Conservation (phyloP, 345 rosid genomes). For the Dimocarpus longan region DNA sequence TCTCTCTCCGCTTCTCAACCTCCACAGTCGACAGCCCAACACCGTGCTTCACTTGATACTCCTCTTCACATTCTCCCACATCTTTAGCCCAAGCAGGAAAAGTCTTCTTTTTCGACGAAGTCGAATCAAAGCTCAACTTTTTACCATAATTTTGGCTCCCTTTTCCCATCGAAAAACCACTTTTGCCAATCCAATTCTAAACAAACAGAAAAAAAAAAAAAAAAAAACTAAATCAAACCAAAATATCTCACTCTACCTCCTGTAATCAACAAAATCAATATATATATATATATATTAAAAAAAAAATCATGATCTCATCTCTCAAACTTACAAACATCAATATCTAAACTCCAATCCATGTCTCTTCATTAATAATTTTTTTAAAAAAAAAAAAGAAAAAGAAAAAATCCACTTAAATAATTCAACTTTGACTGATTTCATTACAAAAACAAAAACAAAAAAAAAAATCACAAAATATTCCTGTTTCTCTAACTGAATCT, state of each 20-base stretch:
- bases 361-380: background rate
- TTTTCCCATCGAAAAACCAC: slow-evolving; percentile 54
- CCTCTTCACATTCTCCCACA: slow-evolving; percentile 55
- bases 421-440: background rate
- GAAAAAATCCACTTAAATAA: background rate
- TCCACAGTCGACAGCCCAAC: slow-evolving; percentile 56
- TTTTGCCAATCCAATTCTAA: slow-evolving; percentile 14
- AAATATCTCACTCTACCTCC: background rate
- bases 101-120: slow-evolving; percentile 20
- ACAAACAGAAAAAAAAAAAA: background rate
- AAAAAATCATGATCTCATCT: background rate
- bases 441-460: background rate
- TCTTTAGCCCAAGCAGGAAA: slow-evolving; percentile 84
- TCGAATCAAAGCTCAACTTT: slow-evolving; percentile 23
- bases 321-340: background rate
- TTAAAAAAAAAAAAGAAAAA: background rate
- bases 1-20: slow-evolving; percentile 51
- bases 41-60: slow-evolving; percentile 47
- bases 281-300: background rate
- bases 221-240: background rate
- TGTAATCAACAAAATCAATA: background rate
- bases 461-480: background rate
- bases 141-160: slow-evolving; percentile 58
- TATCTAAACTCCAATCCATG: background rate
- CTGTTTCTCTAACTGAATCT: background rate